A percentile compares a stretch with the other conserved stretches of the same genome.
Evolutionary conservation across 495 filamentous ascomycete species (phyloP).

Genomic region (Penicillium crystallinum): DNA sequence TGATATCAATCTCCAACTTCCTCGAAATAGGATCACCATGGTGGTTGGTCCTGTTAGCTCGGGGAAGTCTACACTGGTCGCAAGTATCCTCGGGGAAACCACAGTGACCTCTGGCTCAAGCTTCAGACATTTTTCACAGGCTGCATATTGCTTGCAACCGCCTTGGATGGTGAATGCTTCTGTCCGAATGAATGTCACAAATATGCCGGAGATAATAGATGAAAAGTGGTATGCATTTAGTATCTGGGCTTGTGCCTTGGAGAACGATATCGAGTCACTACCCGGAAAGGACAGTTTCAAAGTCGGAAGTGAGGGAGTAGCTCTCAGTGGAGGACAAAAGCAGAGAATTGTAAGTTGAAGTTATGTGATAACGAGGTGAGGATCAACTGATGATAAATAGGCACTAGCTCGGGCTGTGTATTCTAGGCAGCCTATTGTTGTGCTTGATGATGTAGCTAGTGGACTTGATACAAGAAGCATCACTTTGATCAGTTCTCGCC

Average conservation of each 20-base stretch:
- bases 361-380: no score
- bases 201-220: neutral
- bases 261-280: neutral
- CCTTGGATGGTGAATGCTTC: conserved; percentile 35
- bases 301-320: conserved; percentile 10
- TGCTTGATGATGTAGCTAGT: neutral
- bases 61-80: conserved; percentile 25
- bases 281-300: conserved; percentile 9
- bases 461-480: neutral
- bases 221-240: neutral
- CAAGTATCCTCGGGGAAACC: conserved; percentile 18
- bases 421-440: neutral
- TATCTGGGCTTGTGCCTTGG: neutral
- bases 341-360: conserved; percentile 1
- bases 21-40: neutral
- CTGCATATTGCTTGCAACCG: conserved; percentile 36
- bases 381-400: no score
- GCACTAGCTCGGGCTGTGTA: neutral
- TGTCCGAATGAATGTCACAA: conserved; percentile 29
- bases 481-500: neutral
- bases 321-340: neutral
- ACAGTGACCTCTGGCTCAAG: neutral
- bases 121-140: neutral
- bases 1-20: neutral
- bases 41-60: conserved; percentile 19